Base-by-base conservation (phyloP, 1,284 basidiomycete species). In the Tilletia setariae region DNA sequence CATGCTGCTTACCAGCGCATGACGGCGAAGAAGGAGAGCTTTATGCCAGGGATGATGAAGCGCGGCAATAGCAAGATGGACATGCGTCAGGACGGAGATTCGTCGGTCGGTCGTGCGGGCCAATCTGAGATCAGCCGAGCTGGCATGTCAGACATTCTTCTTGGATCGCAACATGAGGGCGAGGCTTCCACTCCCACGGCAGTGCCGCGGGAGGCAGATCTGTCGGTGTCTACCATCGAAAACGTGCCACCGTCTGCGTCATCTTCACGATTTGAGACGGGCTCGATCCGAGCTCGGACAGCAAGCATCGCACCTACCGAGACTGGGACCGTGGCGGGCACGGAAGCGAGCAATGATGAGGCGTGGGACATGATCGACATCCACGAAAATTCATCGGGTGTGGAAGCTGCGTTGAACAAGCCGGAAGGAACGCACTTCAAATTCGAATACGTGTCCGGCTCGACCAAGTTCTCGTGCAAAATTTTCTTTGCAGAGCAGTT, bases 401-500 rank as follows among this genome's bases (percentile, higher is more conserved):
- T 80, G 8, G 78, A 80, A 63, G 66, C 72, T 1, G 63, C 66
- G 21, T 68, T 79, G 61, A 73, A 78, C 42, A 68, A 73, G 66
- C 71, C 75, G 15, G 81, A 79, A 40, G 79, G 78, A 1, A 70
- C 76, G 32, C 81, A 82, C 63, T 76, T 80, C 65, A 72, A 78
- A 30, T 82, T 78, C 70, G 82, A 82, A 67, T 82, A 80, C 56
- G 76, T 79, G 28, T 80, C 80, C 0, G 91, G 91, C n/a, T 85
- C 93, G 66, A 92, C 90, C n/a, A 93, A 96, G 75, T 93, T 92
- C n/a, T 79, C 73, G 78, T 98, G 94, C 82, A 93, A 93, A 2
- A 90, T 98, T 72, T 88, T 98, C 67, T 98, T 94, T 82, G 93
- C 94, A 0, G 94, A 98, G 82, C 94, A 98, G 82, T 99, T 99